A percentile compares a stretch with the other conserved stretches of the same genome.
Evolutionary conservation across 352 stramenopile species (phyloP).

Genomic region (Blastocystis sp.): DNA sequence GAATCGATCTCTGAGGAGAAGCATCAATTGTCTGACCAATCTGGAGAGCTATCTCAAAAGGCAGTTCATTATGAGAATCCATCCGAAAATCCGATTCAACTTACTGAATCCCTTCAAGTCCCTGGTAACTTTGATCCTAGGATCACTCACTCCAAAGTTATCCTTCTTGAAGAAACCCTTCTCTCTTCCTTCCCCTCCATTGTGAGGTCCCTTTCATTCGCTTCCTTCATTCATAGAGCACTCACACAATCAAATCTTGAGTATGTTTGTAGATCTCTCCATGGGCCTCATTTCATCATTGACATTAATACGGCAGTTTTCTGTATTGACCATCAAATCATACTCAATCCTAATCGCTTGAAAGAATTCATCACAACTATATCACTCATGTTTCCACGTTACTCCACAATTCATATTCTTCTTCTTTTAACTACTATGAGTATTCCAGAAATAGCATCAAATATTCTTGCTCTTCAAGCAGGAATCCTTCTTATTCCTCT

Average conservation of each 20-base stretch:
- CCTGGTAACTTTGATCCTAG: background rate
- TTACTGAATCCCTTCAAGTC: background rate
- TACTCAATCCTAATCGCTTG: background rate
- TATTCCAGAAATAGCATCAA: background rate
- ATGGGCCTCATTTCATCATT: background rate
- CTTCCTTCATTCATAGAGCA: too few relatives aligned
- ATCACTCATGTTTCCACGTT: background rate
- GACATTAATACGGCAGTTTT: slow-evolving; percentile 5
- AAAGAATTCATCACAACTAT: background rate
- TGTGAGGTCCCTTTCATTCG: background rate
- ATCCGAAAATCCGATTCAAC: background rate
- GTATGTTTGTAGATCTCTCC: background rate
- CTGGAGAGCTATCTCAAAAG: too few relatives aligned
- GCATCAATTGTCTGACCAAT: too few relatives aligned
- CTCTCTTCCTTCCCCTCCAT: background rate
- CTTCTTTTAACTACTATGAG: background rate
- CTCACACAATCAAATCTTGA: background rate
- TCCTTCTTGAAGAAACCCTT: background rate
- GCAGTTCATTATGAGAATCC: background rate
- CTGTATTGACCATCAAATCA: background rate
- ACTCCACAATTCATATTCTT: background rate
- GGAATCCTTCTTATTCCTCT: background rate
- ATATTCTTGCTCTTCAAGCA: background rate
- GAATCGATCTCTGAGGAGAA: too few relatives aligned
- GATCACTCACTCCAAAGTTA: background rate